Base-by-base conservation (phyloP, 495 filamentous ascomycete genomes). In the Mytilinidion resinicola region DNA sequence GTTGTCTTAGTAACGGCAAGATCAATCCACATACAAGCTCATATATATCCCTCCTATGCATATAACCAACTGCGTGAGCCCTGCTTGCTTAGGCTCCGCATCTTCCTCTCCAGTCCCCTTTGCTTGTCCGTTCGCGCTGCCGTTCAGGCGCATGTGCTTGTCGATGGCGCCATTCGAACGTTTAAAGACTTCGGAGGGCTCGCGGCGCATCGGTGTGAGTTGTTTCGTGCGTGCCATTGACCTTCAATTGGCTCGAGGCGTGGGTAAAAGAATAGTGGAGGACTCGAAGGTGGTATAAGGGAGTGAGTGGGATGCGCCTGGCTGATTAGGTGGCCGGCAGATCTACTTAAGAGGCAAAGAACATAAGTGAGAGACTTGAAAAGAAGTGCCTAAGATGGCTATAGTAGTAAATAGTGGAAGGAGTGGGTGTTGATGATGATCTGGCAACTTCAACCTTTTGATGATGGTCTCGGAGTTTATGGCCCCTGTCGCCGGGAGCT, bases 31-130 rank as follows among this genome's bases (percentile, higher is more conserved):
- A 67, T 82, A 96, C 93, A 98, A 98, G 42, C 90, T 92, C 37
- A 83, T 88, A 69, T 97, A 98, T 60, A 98, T 98, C 49, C 93
- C 93, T 19, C 85, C 86, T 20, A 96, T 88, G 66, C 91, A 95
- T 56, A 95, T 82, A 44, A 89, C 71, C 50, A 98, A 83, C 67
- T 95, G 86, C 69, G 83, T 72, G 43, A 88, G 53, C 8, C 82
- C 81, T 9, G 81, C 74, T 56, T 73, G 65, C 65, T 76, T 53
- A 74, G 74, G 55, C 39, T 70, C 64, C 30, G 19, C n/a, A 30
- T 51, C 41, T 39, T 67, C 44, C n/a, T 61, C 47, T 25, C 58
- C 59, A 9, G 33, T 34, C 25, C 37, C 19, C 21, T 67, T 57
- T 9, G 54, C 60, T 14, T 34, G 51, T 30, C 50, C 34, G 15